A percentile compares a stretch with the other conserved stretches of the same genome.
Conservation (phyloP, 1,139 yeast species). For the Scheffersomyces stambukii region DNA sequence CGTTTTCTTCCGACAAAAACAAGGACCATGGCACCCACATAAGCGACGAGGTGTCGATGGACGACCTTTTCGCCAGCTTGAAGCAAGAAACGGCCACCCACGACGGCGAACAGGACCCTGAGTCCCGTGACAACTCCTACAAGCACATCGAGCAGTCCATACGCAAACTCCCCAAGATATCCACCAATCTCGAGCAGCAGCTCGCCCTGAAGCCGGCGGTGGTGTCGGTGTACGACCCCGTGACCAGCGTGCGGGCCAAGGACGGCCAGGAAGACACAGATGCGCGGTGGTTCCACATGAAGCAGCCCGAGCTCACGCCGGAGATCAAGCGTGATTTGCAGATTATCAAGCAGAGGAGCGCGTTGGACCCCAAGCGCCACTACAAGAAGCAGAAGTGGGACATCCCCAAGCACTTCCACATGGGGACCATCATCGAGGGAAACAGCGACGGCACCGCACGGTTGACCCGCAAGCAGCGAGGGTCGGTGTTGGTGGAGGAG, state of each 20-base stretch:
- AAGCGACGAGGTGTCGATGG: conserved; percentile 15
- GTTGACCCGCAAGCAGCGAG: conserved; percentile 66
- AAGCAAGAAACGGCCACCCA: conserved; percentile 17
- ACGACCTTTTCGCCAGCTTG: conserved; percentile 31
- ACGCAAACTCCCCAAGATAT: conserved; percentile 32
- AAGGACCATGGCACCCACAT: conserved; percentile 2
- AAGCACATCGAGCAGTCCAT: conserved; percentile 26
- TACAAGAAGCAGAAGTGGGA: conserved; percentile 85
- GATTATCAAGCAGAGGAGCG: conserved; percentile 80
- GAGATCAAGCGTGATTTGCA: conserved; percentile 72
- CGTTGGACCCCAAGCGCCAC: conserved; percentile 92
- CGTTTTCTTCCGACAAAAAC: conserved; percentile 8
- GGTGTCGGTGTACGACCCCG: conserved; percentile 48
- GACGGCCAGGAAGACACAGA: conserved; percentile 33
- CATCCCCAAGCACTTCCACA: conserved; percentile 76
- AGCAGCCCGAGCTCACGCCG: conserved; percentile 74
- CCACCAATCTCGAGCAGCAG: conserved; percentile 21
- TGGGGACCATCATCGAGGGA: conserved; percentile 85
- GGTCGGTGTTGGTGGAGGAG: conserved; percentile 76
- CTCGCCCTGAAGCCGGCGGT: conserved; percentile 14
- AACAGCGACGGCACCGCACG: conserved; percentile 75
- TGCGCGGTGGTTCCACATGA: conserved; percentile 78
- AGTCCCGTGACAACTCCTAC: conserved; percentile 18
- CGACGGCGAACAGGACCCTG: conserved; percentile 1
- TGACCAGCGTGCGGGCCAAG: conserved; percentile 17